Evolutionary conservation across 495 filamentous ascomycete genomes (phyloP), one percentile per base, ranked within the genome.

Genomic region (Hypomontagnella monticulosa): DNA sequence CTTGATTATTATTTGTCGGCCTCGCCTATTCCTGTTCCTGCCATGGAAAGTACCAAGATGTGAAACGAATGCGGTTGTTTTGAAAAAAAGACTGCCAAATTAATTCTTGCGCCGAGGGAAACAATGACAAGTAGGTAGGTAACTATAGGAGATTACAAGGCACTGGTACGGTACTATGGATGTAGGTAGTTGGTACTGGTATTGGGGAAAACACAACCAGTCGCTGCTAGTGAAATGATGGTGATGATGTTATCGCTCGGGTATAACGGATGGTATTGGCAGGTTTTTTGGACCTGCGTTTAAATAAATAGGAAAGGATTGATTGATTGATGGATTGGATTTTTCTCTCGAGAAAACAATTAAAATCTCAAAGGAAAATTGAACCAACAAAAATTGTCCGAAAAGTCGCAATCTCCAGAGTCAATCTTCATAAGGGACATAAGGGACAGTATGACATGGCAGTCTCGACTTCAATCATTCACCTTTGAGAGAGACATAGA

Each of bases 221-320:
- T 59, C 18, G 49, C 34, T 38, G 43, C 38, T 57, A 55, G 48
- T 55, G 49, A 48, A 43, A 53, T 37, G 54, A 68, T 63, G 58
- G 54, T 53, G 58, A 59, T 58, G 65, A 63, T 63, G 64, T 62
- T 59, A 68, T 49, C 33, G 49, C 40, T 62, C 65, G 65, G 58
- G 16, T 63, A 30, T 44, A 18, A 36, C 54, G 58, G 59, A 59
- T 57, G 43, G 41, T 58, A 68, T 54, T 62, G 58, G 49, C 8
- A 49, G 47, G 57, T 44, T 52, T 44, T 30, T 44, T 37, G 20
- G 50, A 34, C 40, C 50, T 60, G 15, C 23, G 15, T 30, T 12
- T 44, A 11, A 10, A 16, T 18, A 7, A 47, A 12, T 23, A 41
- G 15, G 41, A 48, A 51, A 53, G 33, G 50, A 61, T 30, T 11